Evolutionary conservation across 345 rosid species (phyloP), one percentile per base, ranked within the genome.

Genomic region (Populus simonii): DNA sequence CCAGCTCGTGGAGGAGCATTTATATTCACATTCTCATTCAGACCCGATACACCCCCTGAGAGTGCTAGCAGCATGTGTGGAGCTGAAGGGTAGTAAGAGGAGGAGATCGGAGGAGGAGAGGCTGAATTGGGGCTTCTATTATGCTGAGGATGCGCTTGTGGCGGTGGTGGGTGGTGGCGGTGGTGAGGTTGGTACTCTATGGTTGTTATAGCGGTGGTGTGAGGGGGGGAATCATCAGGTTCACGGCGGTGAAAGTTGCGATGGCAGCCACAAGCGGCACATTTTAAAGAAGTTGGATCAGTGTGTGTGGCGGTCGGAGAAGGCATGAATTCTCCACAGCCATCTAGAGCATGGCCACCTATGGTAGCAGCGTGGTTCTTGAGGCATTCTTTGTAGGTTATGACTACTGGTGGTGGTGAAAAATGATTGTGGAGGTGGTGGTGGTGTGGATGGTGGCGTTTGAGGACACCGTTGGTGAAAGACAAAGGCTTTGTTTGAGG

Each of bases 131-230:
- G 78, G 77, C 80, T 83, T 17, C 79, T 33, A 7, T 80, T 61
- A 3, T 70, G 70, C 7, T 74, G 75, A 4, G 8, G 72, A 11
- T 57, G 71, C 5, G 76, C 71, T 62, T 6, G 86, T 57, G 38
- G 80, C 1, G 68, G 81, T n/a, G 74, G 80, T 23, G 84, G 81
- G 11, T 80, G 83, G 68, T 80, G 83, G 12, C 83, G 79, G 76
- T 76, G 83, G 76, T 67, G 80, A 6, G 84, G 83, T 49, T 84
- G 87, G 79, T 81, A 82, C 78, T 85, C 85, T 9, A 83, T 77
- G 65, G 82, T 80, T 27, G 79, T 71, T 25, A 73, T 72, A 57
- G 83, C 51, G 51, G 53, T 45, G 5, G n/a, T 7, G 9, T 33
- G 73, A 2, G 77, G 78, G n/a, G 80, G 78, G 11, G 43, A 69